Base-by-base conservation (phyloP, 352 stramenopile species). In the Globisporangium spinosum region DNA sequence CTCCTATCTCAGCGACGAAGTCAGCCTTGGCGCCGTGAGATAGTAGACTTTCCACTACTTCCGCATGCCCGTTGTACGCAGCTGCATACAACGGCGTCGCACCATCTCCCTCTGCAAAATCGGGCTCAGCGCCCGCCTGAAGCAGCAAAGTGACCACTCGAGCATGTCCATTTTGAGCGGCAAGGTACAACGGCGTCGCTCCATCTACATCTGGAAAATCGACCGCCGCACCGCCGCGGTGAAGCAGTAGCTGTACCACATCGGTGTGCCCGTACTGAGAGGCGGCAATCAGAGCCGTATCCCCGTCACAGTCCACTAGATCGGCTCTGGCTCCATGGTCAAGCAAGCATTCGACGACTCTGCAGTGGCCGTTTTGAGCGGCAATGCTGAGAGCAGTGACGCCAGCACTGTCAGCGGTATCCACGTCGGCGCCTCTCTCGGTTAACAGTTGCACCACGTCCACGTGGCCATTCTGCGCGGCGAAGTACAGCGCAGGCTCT, bases 31-130 rank as follows among this genome's bases (percentile, higher is more conserved):
- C 59, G 17, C 59, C 59, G 7, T 58, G 59, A 15, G 59, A 29
- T 15, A 65, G 45, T 20, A 65, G 34, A 5, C 1, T 15, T 40
- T 65, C 43, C 17, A 65, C 59, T 0, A 47, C 59, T 5, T 55
- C 43, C 6, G 25, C 54, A 20, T 65, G 59, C 2, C 59, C 59
- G 32, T 65, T 65, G 40, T 65, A 65, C 43, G 59, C 59, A 23
- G 59, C 59, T 15, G 59, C 59, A 65, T 65, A 65, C 59, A 65
- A 34, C 6, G 59, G 59, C n/a, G 59, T 65, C 38, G 59, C 15
- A 1, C 59, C 59, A 9, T 65, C 59, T 57, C 43, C 59, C 22
- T 65, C 59, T 22, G 59, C 59, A 17, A 65, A 65, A 25, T 65
- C 59, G 5, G 49, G 40, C 27, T 65, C 59, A 38, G 59, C 59